Percentiles rank a stretch among this genome's conserved stretches.
Evolutionary conservation across 2,329 filamentous ascomycete species (phyloP).

Genomic region (Elsinoe perseae): DNA sequence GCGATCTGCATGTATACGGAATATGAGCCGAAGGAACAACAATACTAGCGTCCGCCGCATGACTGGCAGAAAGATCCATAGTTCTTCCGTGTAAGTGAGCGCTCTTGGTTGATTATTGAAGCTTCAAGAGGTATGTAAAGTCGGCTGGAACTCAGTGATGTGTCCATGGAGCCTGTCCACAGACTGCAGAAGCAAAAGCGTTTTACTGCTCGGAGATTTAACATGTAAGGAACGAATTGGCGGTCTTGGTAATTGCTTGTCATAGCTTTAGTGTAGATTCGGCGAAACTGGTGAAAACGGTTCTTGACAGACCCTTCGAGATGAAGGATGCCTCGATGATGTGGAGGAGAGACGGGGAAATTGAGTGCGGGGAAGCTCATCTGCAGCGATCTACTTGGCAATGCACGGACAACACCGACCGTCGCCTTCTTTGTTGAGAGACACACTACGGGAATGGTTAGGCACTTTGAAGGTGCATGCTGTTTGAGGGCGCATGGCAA

Average conservation of each 20-base stretch:
- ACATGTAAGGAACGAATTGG: neutral
- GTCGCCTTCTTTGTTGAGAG: neutral
- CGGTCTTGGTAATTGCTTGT: constrained; percentile 2
- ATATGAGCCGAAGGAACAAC: constrained; percentile 1
- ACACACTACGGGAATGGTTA: neutral
- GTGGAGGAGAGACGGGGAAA: constrained; percentile 10
- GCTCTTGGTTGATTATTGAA: neutral
- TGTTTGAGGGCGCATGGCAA: neutral
- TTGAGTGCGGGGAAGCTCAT: neutral
- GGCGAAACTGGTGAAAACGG: neutral
- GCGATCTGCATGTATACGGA: neutral
- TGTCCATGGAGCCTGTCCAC: too few species aligned
- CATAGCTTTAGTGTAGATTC: neutral
- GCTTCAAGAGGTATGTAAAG: neutral
- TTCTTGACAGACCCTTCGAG: neutral
- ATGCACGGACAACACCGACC: neutral
- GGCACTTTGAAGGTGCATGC: neutral
- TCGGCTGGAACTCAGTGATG: neutral
- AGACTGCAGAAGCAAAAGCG: too few species aligned
- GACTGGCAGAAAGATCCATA: neutral
- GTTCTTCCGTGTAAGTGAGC: neutral
- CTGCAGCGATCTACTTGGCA: neutral
- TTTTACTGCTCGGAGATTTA: too few species aligned
- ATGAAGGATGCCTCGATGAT: neutral
- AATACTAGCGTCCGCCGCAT: neutral